Base-by-base conservation (phyloP, 2,329 filamentous ascomycete species). In the Dothidotthia symphoricarpi region DNA sequence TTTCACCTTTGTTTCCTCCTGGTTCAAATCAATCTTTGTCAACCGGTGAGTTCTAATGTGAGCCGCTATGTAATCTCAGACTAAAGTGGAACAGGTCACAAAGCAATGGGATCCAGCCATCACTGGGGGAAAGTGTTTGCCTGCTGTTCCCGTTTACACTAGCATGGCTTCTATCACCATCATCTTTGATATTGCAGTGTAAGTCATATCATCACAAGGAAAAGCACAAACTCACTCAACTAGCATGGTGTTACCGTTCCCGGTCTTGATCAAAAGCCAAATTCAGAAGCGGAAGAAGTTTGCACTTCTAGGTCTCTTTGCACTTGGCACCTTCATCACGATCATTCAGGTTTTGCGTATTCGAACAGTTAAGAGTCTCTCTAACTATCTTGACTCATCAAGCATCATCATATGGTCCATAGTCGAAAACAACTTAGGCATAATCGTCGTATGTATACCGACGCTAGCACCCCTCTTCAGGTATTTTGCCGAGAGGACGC, bases 401-500 rank as follows among this genome's bases (percentile, higher is more conserved):
- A 45, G 37, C 4, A 28, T 48, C 12, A 50, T 50, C n/a, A 45
- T 51, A 45, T 48, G 47, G 47, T 51, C 47, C 6, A 30, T 41
- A 3, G 30, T 51, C 12, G 47, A 48, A 16, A 51, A 51, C 26
- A 51, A 51, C 10, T n/a, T 48, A 14, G 47, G 47, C 8, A 47
- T 51, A 13, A 45, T 51, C 28, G 47, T 51, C 6, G 45, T 39
- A 2, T 48, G 36, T 2, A 41, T 51, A 5, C 47, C 47, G 2
- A 48, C 47, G 2, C 39, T 48, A 0, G 45, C 45, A 12, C 47
- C 42, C 1, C 39, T 51, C 1, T 48, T 48, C 39, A 51, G 41
- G 4, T 51, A 43, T 16, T 51, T 41, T 12, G 45, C 46, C 6
- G 47, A 51, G 6, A 51, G 41, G 33, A 51, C 47, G 13, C 41